These are phyloP conservation scores for Friedmanniomyces simplex DNA, from an alignment of 495 filamentous ascomycete genomes.

Conservation along the genomic window DNA sequence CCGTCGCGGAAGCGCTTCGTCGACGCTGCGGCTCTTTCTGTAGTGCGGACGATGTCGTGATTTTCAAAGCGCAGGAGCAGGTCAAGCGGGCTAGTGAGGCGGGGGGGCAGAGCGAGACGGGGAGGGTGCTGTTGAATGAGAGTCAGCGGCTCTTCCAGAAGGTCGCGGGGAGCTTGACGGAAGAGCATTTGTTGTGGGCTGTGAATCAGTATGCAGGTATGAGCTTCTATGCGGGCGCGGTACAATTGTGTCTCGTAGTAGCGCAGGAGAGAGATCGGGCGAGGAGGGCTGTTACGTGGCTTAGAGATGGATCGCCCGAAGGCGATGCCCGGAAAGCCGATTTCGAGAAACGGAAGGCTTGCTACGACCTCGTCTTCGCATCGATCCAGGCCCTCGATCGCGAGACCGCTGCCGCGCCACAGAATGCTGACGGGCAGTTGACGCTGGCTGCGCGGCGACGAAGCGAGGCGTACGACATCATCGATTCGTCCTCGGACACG, in stretches of 20 bases:
- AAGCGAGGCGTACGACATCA: conserved; percentile 75
- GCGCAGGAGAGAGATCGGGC: conserved; percentile 74
- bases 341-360: conserved; percentile 61
- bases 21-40: conserved; percentile 93
- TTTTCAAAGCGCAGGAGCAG: conserved; percentile 95
- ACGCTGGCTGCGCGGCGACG: conserved; percentile 65
- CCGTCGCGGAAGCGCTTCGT: conserved; percentile 82
- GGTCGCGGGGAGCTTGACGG: conserved; percentile 68
- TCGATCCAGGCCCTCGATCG: conserved; percentile 67
- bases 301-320: conserved; percentile 50
- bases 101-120: conserved; percentile 58
- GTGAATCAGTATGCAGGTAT: conserved; percentile 65
- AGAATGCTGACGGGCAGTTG: conserved; percentile 64
- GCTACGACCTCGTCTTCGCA: conserved; percentile 72
- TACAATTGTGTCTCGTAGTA: conserved; percentile 72
- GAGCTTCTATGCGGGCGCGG: conserved; percentile 91
- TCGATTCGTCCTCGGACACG: conserved; percentile 77
- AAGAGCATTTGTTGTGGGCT: conserved; percentile 68
- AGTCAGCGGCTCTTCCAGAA: conserved; percentile 79
- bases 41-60: conserved; percentile 88
- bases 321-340: conserved; percentile 56
- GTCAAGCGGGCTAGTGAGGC: conserved; percentile 77
- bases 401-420: conserved; percentile 51
- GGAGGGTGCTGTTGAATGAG: conserved; percentile 76
- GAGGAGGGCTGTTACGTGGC: conserved; percentile 68